A percentile compares a stretch with the other conserved stretches of the same genome.
phyloP scores from a whole-genome alignment of 495 filamentous ascomycete species.

The Geopyxis carbonaria region DNA sequence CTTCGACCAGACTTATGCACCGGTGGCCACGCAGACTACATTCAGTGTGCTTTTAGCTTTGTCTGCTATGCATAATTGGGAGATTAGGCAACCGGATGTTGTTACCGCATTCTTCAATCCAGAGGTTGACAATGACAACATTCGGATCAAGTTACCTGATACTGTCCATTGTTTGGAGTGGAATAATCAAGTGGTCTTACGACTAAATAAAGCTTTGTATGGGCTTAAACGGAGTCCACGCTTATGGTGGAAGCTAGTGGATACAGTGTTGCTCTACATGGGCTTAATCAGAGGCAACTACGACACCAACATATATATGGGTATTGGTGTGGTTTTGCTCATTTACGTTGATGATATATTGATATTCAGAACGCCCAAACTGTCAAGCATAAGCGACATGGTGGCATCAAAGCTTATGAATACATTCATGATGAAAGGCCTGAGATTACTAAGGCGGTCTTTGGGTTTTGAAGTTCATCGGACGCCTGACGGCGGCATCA shows the following conservation, averaged over 20 bases:
- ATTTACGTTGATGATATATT: slow-evolving; percentile 7
- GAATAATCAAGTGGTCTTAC: no score
- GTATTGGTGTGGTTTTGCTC: not conserved
- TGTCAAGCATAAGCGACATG: no score
- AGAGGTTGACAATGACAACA: not conserved
- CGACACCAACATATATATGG: slow-evolving; percentile 6
- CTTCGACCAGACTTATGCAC: slow-evolving; percentile 2
- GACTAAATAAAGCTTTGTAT: slow-evolving; percentile 2
- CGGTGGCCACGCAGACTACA: not conserved
- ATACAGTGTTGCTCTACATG: not conserved
- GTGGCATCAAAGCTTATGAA: no score
- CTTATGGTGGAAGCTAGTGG: slow-evolving; percentile 3
- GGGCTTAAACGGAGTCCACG: slow-evolving; percentile 4
- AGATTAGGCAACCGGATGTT: slow-evolving; percentile 3
- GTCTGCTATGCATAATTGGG: not conserved
- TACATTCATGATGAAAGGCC: no score
- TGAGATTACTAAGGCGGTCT: no score
- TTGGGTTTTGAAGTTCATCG: no score
- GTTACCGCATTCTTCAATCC: slow-evolving; percentile 8
- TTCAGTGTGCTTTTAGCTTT: not conserved
- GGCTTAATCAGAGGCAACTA: not conserved
- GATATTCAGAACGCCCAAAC: no score
- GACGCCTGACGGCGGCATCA: no score
- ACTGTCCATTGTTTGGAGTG: no score
- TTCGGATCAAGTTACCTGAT: not conserved